Evolutionary conservation across 768 basidiomycete species (phyloP), one percentile per base, ranked within the genome.

Genomic region (Russula brevipes): DNA sequence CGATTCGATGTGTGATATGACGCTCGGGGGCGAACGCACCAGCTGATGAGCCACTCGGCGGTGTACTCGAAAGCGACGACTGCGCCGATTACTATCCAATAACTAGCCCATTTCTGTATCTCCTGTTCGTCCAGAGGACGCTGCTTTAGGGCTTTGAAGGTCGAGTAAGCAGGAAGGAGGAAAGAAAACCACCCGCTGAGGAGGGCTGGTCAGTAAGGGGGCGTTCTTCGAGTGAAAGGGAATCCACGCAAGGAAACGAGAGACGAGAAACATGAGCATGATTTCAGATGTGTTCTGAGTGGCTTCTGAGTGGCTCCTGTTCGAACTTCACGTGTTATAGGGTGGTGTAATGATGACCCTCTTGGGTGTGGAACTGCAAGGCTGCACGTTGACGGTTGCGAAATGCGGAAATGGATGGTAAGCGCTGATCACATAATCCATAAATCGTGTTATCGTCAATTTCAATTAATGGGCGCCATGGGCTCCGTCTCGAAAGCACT

Each of bases 121-220:
- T 84, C 80, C 35, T 77, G 74, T 69, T 84, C 83, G 39, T 75
- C 68, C 70, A 80, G 62, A 11, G 84, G 82, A 52, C 78, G 76
- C 56, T 79, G 81, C 0, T 81, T 77, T 36, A 89, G 74, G 11
- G 85, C 83, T 73, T 90, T 88, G 80, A 81, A 87, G 9, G 87
- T 88, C 2, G 79, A 74, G 67, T 82, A 89, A 64, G 77, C 79
- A 0, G 88, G 88, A 5, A 88, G 74, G 1, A 84, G 75, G 70
- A 87, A 85, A 0, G 83, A 85, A 66, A 89, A 87, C 85, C 85
- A 89, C 54, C 85, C 85, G 70, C 86, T 87, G 70, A 54, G 39
- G 49, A 8, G 44, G 61, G 56, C 61, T 58, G 46, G 53, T 60
- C 58, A 64, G 52, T 54, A 30, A 12, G 1, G 24, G 24, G 24